Evolutionary conservation across 768 basidiomycete species (phyloP).

Genomic region (Mycena sanguinolenta): DNA sequence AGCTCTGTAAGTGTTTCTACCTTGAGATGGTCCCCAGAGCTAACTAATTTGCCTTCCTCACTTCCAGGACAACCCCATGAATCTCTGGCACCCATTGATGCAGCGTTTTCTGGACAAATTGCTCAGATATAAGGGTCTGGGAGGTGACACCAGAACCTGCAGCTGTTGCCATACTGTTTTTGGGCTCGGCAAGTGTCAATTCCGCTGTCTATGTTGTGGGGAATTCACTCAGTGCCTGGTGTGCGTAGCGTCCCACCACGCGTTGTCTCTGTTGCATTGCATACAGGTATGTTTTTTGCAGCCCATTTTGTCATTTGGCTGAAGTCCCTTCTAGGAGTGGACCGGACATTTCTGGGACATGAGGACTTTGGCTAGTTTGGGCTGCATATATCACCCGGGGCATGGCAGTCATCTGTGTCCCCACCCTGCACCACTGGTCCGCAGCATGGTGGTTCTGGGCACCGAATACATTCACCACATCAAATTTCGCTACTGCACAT

Average conservation of each 20-base stretch:
- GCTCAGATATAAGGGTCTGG: background rate
- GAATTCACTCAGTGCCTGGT: conserved; percentile 18
- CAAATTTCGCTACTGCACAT: conserved; percentile 5
- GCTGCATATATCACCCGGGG: conserved; percentile 16
- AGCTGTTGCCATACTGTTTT: background rate
- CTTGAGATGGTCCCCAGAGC: background rate
- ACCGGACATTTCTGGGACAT: conserved; percentile 1
- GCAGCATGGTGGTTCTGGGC: conserved; percentile 27
- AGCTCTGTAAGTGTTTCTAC: background rate
- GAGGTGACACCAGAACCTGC: background rate
- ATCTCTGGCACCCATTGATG: background rate
- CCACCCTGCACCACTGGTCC: background rate
- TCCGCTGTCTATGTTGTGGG: conserved; percentile 21
- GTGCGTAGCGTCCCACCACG: background rate
- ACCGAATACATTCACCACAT: conserved; percentile 11
- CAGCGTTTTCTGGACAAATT: background rate
- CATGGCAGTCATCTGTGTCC: conserved; percentile 8
- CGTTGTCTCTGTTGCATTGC: conserved; percentile 7
- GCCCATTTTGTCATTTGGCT: background rate
- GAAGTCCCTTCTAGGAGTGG: conserved; percentile 19
- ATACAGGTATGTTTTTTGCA: background rate
- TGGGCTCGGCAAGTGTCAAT: background rate
- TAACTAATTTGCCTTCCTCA: background rate
- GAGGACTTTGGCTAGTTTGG: background rate
- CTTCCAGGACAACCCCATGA: conserved; percentile 12